These are phyloP conservation scores for Phytophthora ohioensis DNA, from an alignment of 352 stramenopile species.

Conservation along the genomic window DNA sequence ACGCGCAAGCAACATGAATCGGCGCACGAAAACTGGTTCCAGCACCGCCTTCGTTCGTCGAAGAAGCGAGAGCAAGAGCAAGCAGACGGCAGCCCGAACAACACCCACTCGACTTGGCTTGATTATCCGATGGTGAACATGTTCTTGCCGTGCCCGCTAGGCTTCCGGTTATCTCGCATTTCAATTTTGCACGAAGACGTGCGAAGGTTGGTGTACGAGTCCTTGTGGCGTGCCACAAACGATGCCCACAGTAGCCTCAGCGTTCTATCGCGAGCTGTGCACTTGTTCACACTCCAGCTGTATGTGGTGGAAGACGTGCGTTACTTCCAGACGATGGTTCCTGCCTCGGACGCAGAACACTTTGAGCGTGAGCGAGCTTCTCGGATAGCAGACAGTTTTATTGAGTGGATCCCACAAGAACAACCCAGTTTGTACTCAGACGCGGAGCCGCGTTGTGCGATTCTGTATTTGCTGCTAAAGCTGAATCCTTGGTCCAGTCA, in stretches of 20 bases:
- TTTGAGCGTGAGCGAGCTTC: conserved; percentile 56
- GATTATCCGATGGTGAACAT: conserved; percentile 88
- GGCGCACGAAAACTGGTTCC: conserved; percentile 90
- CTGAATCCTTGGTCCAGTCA: conserved; percentile 79
- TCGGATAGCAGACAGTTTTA: conserved; percentile 58
- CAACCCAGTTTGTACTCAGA: conserved; percentile 48
- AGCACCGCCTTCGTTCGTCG: conserved; percentile 73
- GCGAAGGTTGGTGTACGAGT: conserved; percentile 74
- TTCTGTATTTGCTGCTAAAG: conserved; percentile 72
- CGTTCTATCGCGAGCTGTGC: conserved; percentile 72
- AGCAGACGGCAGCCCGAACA: conserved; percentile 59
- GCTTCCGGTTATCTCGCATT: conserved; percentile 64
- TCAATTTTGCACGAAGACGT: conserved; percentile 71
- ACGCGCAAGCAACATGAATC: conserved; percentile 90
- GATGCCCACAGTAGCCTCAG: conserved; percentile 72
- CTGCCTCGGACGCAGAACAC: conserved; percentile 50
- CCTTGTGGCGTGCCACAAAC: conserved; percentile 66
- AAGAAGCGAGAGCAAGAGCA: conserved; percentile 76
- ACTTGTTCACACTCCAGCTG: conserved; percentile 84
- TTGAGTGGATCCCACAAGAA: conserved; percentile 63
- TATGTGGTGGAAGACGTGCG: conserved; percentile 84
- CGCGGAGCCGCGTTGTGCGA: conserved; percentile 43
- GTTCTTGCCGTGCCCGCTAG: conserved; percentile 71
- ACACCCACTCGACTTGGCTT: conserved; percentile 81
- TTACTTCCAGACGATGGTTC: conserved; percentile 64